A percentile compares a stretch with the other conserved stretches of the same genome.
phyloP scores from a whole-genome alignment of 2,329 filamentous ascomycete genomes.

The Alternaria arborescens region DNA sequence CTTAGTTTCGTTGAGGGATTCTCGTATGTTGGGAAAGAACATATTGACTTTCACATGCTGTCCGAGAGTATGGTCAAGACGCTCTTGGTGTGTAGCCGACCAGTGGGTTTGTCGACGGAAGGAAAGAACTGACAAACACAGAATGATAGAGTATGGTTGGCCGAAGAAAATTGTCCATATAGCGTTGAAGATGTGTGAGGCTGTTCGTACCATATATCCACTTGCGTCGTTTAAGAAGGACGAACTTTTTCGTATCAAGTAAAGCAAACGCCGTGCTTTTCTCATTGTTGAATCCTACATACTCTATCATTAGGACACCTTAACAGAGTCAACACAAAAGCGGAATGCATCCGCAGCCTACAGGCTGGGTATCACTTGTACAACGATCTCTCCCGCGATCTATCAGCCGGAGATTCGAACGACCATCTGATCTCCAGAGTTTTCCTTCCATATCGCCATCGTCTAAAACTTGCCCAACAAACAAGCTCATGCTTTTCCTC shows the following conservation, averaged over 20 bases:
- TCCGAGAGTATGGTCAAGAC: too few relatives aligned
- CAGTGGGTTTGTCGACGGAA: too few relatives aligned
- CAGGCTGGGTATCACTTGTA: not conserved
- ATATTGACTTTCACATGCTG: too few relatives aligned
- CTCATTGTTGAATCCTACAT: not conserved
- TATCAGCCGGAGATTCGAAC: not conserved
- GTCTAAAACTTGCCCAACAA: not conserved
- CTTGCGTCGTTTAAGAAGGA: not conserved
- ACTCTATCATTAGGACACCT: not conserved
- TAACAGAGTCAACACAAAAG: not conserved
- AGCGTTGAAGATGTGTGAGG: not conserved
- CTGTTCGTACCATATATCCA: not conserved
- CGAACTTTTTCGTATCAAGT: not conserved
- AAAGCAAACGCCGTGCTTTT: constrained; percentile 2
- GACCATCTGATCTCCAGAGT: not conserved
- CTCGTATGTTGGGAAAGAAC: too few relatives aligned
- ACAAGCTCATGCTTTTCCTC: not conserved
- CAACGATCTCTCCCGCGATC: not conserved
- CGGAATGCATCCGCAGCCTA: not conserved
- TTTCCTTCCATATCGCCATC: too few relatives aligned
- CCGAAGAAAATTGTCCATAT: not conserved
- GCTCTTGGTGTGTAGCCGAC: too few relatives aligned
- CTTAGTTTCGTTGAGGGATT: too few relatives aligned
- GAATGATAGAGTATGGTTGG: not conserved
- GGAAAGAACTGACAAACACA: too few relatives aligned